Evolutionary conservation across 139 green algal genomes (phyloP).

Genomic region (Chlamydomonas applanata): DNA sequence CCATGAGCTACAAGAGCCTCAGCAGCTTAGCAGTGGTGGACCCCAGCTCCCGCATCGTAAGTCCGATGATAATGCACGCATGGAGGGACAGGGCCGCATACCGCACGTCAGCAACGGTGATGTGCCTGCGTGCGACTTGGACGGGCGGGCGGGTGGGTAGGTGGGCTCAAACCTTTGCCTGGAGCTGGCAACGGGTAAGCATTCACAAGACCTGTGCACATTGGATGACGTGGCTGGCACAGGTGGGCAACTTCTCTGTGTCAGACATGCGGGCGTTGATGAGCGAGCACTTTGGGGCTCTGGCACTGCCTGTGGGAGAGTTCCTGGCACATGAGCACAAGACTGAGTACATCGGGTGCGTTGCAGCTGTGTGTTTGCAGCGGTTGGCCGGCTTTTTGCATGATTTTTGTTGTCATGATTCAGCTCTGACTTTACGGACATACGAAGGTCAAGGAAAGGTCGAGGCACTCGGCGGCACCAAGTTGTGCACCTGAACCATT

Average conservation of each 20-base stretch:
- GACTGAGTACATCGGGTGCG: slow-evolving; percentile 54
- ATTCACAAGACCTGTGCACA: no score
- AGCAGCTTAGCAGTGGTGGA: slow-evolving; percentile 38
- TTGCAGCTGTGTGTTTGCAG: neutral
- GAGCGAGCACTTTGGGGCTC: slow-evolving; percentile 68
- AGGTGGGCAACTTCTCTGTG: slow-evolving; percentile 56
- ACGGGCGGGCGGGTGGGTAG: no score
- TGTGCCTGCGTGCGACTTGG: no score
- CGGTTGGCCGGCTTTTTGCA: neutral
- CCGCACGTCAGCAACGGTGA: no score
- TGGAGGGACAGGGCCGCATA: no score
- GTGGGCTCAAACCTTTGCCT: no score
- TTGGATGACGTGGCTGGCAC: no score
- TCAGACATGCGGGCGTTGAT: slow-evolving; percentile 61
- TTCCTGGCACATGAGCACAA: slow-evolving; percentile 80
- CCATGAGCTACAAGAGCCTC: slow-evolving; percentile 40
- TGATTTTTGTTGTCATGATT: neutral
- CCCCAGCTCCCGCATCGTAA: slow-evolving; percentile 11
- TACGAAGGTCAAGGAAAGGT: neutral
- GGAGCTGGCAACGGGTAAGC: no score
- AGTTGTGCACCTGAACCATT: neutral
- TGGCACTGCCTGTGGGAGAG: slow-evolving; percentile 80
- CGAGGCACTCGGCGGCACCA: neutral
- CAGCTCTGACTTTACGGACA: neutral
- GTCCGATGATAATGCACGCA: no score